A percentile compares a stretch with the other conserved stretches of the same genome.
phyloP scores from a whole-genome alignment of 2,329 filamentous ascomycete species.

The Cyanodermella asteris region DNA sequence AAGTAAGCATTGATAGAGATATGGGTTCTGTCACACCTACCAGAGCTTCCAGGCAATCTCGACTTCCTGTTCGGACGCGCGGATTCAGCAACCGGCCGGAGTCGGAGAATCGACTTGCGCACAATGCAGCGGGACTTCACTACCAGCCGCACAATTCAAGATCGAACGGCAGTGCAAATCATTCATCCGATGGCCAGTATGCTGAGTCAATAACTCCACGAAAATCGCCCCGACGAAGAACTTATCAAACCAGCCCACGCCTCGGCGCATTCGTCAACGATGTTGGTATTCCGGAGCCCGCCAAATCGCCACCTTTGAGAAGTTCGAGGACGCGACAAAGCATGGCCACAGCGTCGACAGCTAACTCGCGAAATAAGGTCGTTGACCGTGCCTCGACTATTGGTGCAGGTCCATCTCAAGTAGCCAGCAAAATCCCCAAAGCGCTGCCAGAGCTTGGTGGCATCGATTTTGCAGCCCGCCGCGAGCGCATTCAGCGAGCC shows the following conservation, averaged over 20 bases:
- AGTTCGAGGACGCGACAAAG: slow-evolving; percentile 66
- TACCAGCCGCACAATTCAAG: too few relatives aligned
- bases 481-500: slow-evolving; percentile 63
- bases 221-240: slow-evolving; percentile 17
- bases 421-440: too few relatives aligned
- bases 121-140: too few relatives aligned
- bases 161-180: too few relatives aligned
- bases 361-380: slow-evolving; percentile 44
- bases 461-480: slow-evolving; percentile 65
- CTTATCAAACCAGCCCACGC: slow-evolving; percentile 24
- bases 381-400: slow-evolving; percentile 36
- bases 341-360: slow-evolving; percentile 52
- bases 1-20: too few relatives aligned
- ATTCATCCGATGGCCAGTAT: too few relatives aligned
- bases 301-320: slow-evolving; percentile 55
- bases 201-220: slow-evolving; percentile 14
- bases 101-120: too few relatives aligned
- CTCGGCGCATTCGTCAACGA: slow-evolving; percentile 50
- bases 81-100: too few relatives aligned
- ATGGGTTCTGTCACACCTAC: too few relatives aligned
- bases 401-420: too few relatives aligned
- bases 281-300: slow-evolving; percentile 44
- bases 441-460: slow-evolving; percentile 43
- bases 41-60: slow-evolving; percentile 22
- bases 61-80: slow-evolving; percentile 22